Conservation (phyloP, 768 basidiomycete genomes). For the Xerocomus brunneocitrinus region DNA sequence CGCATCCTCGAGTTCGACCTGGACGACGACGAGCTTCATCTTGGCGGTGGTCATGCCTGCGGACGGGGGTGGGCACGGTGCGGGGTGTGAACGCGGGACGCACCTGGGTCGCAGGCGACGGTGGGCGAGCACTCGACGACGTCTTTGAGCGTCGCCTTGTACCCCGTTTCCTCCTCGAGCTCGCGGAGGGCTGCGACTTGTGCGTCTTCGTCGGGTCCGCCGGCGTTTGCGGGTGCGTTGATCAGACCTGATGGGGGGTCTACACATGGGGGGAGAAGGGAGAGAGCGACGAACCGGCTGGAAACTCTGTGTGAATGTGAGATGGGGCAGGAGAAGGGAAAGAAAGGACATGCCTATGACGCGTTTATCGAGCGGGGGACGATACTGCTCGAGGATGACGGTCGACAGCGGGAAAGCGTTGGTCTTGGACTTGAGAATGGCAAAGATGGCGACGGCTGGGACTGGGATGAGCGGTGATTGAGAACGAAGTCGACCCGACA, state of each 20-base stretch:
- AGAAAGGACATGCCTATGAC: constrained; percentile 55
- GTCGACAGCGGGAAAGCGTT: constrained; percentile 71
- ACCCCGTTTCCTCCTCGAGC: constrained; percentile 92
- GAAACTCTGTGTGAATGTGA: constrained; percentile 40
- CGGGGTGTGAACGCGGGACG: background rate
- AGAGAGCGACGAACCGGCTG: constrained; percentile 43
- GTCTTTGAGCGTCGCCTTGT: constrained; percentile 48
- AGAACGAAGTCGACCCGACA: constrained; percentile 2
- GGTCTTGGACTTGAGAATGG: constrained; percentile 72
- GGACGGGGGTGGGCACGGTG: background rate
- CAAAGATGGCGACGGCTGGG: constrained; percentile 79
- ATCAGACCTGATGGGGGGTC: constrained; percentile 55
- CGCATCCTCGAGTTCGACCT: constrained; percentile 60
- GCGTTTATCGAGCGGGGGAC: constrained; percentile 77
- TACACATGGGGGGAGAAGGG: background rate
- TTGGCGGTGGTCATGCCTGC: constrained; percentile 91
- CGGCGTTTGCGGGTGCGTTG: constrained; percentile 49
- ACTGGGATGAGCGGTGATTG: background rate
- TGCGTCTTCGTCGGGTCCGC: constrained; percentile 51
- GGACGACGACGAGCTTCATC: constrained; percentile 80
- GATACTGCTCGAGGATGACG: constrained; percentile 87
- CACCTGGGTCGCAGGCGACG: constrained; percentile 70
- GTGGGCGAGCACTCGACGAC: constrained; percentile 61
- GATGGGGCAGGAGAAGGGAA: background rate
- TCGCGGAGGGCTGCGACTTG: constrained; percentile 83